Base-by-base conservation (phyloP, 148 eudicot species). In the Beta vulgaris region DNA sequence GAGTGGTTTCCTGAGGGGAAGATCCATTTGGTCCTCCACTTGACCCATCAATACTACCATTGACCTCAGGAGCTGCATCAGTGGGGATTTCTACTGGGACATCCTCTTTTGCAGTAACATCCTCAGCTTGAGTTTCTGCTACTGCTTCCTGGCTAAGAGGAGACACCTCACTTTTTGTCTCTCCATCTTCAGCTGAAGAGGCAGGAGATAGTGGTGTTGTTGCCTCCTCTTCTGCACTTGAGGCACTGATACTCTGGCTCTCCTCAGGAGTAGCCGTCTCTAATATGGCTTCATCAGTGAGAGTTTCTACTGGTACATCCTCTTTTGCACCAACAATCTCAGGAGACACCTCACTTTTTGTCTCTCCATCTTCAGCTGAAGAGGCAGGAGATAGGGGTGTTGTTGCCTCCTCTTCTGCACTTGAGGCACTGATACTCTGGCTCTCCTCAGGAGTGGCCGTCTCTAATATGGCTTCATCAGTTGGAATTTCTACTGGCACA, bases 111-210 rank as follows among this genome's bases (percentile, higher is more conserved):
- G 46, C 44, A 39, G 39, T 76, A 44, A 39, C 79, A 43, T 71
- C 71, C 57, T 71, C 76, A 66, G 72, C 37, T 72, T 34, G 73
- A 71, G 69, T 76, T 80, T 76, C 83, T 53, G 39, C 48, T 67
- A 72, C 77, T 15, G 19, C 15, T 68, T 69, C 73, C 37, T 68
- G 31, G 74, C 73, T 25, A 58, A 35, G 68, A 35, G 78, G 44
- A 76, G 78, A 76, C 46, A 13, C 77, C 39, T 64, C 69, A 31
- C 14, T 28, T 42, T 36, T 25, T 10, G 25, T 19, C 37, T 71
- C 66, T 71, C 74, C 71, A 42, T 40, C 53, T 67, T 67, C 71
- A 67, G 12, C 71, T 14, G 21, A 40, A 12, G 53, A n/a, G 10
- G 34, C 11, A 43, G 28, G 31, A 25, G 49, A 39, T 23, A 26